Conservation (phyloP, 2,329 filamentous ascomycete species). For the Botrytis squamosa region DNA sequence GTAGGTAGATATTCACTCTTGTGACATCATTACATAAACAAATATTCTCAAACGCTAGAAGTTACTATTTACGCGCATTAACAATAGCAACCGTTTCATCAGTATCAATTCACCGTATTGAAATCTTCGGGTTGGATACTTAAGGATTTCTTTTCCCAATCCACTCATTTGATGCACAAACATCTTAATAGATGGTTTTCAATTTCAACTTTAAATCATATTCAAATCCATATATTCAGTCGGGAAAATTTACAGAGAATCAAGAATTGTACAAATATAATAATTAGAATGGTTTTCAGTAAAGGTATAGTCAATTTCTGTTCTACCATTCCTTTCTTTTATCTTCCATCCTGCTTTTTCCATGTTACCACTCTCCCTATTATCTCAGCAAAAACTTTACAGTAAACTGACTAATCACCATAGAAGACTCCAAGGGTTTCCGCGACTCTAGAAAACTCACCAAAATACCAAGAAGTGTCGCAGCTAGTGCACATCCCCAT, state of each 20-base stretch:
- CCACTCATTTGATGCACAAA: background rate
- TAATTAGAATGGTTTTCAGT: background rate
- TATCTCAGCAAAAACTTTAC: too few relatives aligned
- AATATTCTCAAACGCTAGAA: background rate
- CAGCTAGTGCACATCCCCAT: background rate
- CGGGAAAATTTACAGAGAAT: background rate
- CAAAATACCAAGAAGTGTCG: background rate
- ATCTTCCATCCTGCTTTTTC: background rate
- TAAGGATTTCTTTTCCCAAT: background rate
- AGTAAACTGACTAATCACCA: background rate
- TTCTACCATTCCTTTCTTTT: rapidly evolving
- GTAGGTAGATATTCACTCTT: background rate
- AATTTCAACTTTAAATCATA: background rate
- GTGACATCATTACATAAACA: background rate
- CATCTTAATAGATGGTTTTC: background rate
- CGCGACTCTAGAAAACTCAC: background rate
- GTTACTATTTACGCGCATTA: background rate
- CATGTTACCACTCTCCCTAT: too few relatives aligned
- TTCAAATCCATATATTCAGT: background rate
- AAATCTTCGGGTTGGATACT: background rate
- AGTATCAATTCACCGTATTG: background rate
- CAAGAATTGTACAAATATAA: background rate
- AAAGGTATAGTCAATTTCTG: background rate
- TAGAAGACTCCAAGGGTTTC: background rate
- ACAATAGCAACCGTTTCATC: background rate